A percentile compares a stretch with the other conserved stretches of the same genome.
Conservation (phyloP, 208 protist species). For the Acanthamoeba lenticulata region DNA sequence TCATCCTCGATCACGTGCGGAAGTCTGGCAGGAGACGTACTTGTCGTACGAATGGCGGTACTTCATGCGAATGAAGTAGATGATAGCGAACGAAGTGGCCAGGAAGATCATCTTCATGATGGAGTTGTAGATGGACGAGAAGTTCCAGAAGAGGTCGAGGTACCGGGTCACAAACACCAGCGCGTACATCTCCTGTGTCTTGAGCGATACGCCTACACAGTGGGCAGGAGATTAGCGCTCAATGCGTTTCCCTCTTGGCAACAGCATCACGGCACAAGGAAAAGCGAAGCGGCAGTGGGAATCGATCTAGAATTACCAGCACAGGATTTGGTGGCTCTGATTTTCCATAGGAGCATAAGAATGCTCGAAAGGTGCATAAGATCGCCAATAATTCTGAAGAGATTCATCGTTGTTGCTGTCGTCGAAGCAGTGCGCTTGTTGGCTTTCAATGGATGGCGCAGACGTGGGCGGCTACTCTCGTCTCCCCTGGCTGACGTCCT, state of each 20-base stretch:
- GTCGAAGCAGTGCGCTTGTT: too few relatives aligned
- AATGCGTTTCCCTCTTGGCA: too few relatives aligned
- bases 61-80: constrained; percentile 85
- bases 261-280: too few relatives aligned
- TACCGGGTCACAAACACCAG: constrained; percentile 85
- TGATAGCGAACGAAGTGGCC: constrained; percentile 77
- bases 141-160: constrained; percentile 86
- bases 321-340: constrained; percentile 74
- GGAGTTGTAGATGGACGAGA: constrained; percentile 84
- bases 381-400: constrained; percentile 87
- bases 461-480: too few relatives aligned
- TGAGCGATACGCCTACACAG: background rate
- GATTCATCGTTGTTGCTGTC: too few relatives aligned
- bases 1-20: too few relatives aligned
- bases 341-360: constrained; percentile 84
- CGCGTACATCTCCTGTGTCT: constrained; percentile 85
- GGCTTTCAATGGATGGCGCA: too few relatives aligned
- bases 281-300: background rate
- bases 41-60: constrained; percentile 76
- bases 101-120: constrained; percentile 90
- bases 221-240: background rate
- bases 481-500: too few relatives aligned
- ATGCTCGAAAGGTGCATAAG: constrained; percentile 84
- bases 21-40: too few relatives aligned
- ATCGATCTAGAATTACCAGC: constrained; percentile 77